These are phyloP conservation scores for Cryphonectria naterciae DNA, from an alignment of 2,329 filamentous ascomycete genomes.

Conservation along the genomic window DNA sequence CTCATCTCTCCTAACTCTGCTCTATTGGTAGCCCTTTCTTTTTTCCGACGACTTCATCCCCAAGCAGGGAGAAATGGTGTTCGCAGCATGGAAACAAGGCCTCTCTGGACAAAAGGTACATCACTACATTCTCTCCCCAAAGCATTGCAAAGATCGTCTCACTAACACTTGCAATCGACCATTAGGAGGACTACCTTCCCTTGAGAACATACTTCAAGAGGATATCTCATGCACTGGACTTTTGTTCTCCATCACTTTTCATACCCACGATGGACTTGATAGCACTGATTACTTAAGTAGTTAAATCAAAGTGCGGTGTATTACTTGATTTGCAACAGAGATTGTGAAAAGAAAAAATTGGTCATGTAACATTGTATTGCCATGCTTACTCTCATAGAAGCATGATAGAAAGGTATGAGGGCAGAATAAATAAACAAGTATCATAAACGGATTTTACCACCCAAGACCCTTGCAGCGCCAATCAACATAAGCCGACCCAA, in stretches of 20 bases:
- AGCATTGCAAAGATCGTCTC: not conserved
- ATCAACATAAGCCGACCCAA: conserved; percentile 29
- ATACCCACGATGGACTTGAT: not conserved
- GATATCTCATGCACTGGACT: not conserved
- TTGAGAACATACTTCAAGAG: not conserved
- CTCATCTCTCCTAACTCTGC: not conserved
- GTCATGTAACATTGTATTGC: not conserved
- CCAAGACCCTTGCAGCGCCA: conserved; percentile 19
- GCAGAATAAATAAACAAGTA: not conserved
- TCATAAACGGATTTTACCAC: conserved; percentile 16
- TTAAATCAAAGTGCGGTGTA: not conserved
- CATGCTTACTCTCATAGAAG: not conserved
- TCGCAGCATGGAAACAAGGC: not conserved
- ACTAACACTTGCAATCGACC: not conserved
- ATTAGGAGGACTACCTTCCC: not conserved
- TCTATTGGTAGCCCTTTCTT: not conserved
- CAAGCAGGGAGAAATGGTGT: not conserved
- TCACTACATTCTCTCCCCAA: not conserved
- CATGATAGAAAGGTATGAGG: not conserved
- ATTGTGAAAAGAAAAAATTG: not conserved
- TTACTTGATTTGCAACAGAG: not conserved
- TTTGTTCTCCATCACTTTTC: not conserved
- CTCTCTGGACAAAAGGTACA: not conserved
- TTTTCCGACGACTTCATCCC: not conserved
- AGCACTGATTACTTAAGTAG: not conserved